phyloP scores from a whole-genome alignment of 2,329 filamentous ascomycete genomes.

The Colletotrichum tropicicola region DNA sequence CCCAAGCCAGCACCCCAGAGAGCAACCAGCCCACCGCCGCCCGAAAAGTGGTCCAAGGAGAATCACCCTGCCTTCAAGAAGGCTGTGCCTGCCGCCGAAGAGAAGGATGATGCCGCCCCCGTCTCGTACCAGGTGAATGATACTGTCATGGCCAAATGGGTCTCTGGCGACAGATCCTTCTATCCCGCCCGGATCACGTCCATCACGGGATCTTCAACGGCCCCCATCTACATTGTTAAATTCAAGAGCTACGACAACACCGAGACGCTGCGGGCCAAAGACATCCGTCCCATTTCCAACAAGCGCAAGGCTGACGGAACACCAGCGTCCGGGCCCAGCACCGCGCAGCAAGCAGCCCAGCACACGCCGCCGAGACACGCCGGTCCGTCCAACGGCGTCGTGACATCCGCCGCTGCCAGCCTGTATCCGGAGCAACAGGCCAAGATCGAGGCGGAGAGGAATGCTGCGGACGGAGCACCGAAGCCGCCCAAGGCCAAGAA shows the following conservation, averaged over 20 bases:
- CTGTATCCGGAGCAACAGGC: constrained; percentile 61
- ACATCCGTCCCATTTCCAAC: constrained; percentile 82
- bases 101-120: constrained; percentile 62
- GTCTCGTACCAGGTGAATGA: constrained; percentile 86
- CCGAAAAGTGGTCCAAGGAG: constrained; percentile 81
- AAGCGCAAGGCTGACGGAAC: constrained; percentile 89
- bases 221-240: constrained; percentile 92
- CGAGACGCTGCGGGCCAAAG: constrained; percentile 82
- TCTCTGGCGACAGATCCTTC: constrained; percentile 86
- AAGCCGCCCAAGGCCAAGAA: constrained; percentile 87
- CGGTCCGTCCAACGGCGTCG: constrained; percentile 52
- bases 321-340: constrained; percentile 54
- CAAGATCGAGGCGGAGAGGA: constrained; percentile 67
- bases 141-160: constrained; percentile 88
- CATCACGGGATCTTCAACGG: constrained; percentile 90
- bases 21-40: constrained; percentile 61
- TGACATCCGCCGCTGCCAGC: constrained; percentile 65
- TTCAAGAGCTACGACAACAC: constrained; percentile 92
- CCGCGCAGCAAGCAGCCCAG: constrained; percentile 50
- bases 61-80: constrained; percentile 82
- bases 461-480: constrained; percentile 69
- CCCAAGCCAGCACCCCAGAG: constrained; percentile 50
- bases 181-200: constrained; percentile 94
- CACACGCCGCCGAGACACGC: constrained; percentile 47
- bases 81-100: constrained; percentile 49